Base-by-base conservation (phyloP, 1,284 basidiomycete genomes). In the Schizophyllum commune region DNA sequence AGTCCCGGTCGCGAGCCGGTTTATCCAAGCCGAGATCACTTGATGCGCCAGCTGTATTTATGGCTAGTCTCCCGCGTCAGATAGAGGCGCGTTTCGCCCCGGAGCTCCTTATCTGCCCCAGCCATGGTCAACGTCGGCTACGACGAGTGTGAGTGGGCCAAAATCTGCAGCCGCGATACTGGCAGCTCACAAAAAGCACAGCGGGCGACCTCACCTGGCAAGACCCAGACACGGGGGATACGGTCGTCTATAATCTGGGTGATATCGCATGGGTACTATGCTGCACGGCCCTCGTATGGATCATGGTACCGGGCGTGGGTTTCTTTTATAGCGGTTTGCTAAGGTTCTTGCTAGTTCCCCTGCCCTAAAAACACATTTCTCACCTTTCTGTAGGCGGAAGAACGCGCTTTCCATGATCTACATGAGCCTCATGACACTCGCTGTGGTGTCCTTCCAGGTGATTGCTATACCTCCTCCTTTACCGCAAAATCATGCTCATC, bases 321-420 rank as follows among this genome's bases (percentile, higher is more conserved):
- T 93, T 87, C 74, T 94, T 96, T 80, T 96, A 97, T 75, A 91
- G 92, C 33, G 95, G 94, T 68, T 78, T 90, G 39, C 67, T 80
- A 20, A 70, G 77, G 68, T 70, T 58, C 4, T 56, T 63, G 52
- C 11, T 60, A 60, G 19, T 65, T 56, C 19, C 34, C 27, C 5
- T 0, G 13, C 52, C 1, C 53, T 20, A 47, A 52, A 56, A n/a
- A 47, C 15, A 11, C 62, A 63, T 11, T 79, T 80, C 9, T 80
- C 77, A 72, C 69, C 80, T 69, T 81, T 80, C 78, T 73, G 88
- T 56, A 80, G 92, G 60, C 83, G 92, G 55, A 97, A 97, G 75
- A 97, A 96, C 68, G 96, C 95, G 0, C 80, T 98, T 7, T 93
- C 90, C 20, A 95, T 96, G 92, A 88, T 98, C 56, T 94, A 88